These are phyloP conservation scores for Heracleum sosnowskyi DNA, from an alignment of 129 eudicot genomes.

Conservation along the genomic window DNA sequence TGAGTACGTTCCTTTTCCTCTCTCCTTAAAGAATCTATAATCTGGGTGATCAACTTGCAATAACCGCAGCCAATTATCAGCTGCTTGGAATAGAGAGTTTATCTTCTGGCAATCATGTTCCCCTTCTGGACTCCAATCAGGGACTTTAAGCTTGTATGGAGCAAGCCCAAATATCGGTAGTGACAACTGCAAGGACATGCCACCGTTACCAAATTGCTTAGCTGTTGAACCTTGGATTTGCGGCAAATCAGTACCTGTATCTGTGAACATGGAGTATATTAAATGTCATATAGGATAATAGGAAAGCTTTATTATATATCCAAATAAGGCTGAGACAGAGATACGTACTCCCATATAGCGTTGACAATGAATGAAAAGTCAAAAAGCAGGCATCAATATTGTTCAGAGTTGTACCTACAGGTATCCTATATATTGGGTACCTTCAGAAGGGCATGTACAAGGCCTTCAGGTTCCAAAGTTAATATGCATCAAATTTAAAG, in stretches of 20 bases:
- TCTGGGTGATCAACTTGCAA: constrained; percentile 83
- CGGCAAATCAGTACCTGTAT: constrained; percentile 28
- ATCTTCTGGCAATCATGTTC: constrained; percentile 50
- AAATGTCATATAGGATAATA: background rate
- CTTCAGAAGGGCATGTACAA: constrained; percentile 26
- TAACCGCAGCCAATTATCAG: constrained; percentile 75
- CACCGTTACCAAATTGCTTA: constrained; percentile 31
- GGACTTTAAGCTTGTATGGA: constrained; percentile 66
- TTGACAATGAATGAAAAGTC: constrained; percentile 83
- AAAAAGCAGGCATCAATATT: constrained; percentile 89
- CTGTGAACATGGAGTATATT: constrained; percentile 22
- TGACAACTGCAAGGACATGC: constrained; percentile 34
- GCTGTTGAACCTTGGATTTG: constrained; percentile 23
- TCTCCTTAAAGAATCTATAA: constrained; percentile 45
- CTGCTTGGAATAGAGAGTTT: constrained; percentile 46
- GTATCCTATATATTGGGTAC: constrained; percentile 96
- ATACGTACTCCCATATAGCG: constrained; percentile 44
- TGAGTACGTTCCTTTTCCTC: background rate
- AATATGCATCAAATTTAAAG: background rate
- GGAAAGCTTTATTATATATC: background rate
- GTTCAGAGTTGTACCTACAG: constrained; percentile 75
- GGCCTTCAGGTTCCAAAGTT: background rate
- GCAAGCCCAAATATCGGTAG: constrained; percentile 75
- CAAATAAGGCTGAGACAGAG: background rate
- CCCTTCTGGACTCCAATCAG: constrained; percentile 59